Evolutionary conservation across 139 green algal species (phyloP).

Genomic region (Auxenochlorella pyrenoidosa): DNA sequence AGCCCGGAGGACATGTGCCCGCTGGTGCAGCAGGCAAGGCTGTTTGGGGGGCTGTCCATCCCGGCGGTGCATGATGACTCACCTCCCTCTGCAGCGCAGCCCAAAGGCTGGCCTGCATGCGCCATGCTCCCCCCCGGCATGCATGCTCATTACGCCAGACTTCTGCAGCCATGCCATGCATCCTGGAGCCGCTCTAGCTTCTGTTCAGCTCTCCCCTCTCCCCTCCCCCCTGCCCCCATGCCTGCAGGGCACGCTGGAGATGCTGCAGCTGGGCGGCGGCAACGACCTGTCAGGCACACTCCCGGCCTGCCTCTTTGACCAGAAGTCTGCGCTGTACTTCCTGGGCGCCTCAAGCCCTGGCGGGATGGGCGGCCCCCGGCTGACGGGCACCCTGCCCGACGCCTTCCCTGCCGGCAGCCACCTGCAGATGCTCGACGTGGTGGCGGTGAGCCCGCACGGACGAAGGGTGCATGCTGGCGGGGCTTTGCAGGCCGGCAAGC

Average conservation of each 20-base stretch:
- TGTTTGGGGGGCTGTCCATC: no score
- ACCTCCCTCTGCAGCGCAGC: no score
- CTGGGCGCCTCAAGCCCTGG: background rate
- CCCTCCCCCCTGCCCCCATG: no score
- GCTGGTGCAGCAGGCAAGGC: background rate
- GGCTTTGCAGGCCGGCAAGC: no score
- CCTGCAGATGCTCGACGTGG: background rate
- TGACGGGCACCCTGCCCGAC: background rate
- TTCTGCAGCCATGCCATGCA: no score
- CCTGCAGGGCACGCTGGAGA: conserved; percentile 1
- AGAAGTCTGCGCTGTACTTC: background rate
- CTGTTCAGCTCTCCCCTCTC: no score
- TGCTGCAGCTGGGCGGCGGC: conserved; percentile 5
- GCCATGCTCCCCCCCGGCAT: no score
- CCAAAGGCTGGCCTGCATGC: no score
- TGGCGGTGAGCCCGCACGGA: background rate
- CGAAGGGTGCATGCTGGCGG: background rate
- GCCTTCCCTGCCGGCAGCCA: background rate
- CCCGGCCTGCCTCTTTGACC: background rate
- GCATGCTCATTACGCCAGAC: no score
- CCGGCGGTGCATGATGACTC: no score
- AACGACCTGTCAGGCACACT: background rate
- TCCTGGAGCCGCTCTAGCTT: no score
- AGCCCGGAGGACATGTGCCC: background rate
- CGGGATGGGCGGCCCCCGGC: background rate